Base-by-base conservation (phyloP, 306 rosid species). In the Casuarina equisetifolia region DNA sequence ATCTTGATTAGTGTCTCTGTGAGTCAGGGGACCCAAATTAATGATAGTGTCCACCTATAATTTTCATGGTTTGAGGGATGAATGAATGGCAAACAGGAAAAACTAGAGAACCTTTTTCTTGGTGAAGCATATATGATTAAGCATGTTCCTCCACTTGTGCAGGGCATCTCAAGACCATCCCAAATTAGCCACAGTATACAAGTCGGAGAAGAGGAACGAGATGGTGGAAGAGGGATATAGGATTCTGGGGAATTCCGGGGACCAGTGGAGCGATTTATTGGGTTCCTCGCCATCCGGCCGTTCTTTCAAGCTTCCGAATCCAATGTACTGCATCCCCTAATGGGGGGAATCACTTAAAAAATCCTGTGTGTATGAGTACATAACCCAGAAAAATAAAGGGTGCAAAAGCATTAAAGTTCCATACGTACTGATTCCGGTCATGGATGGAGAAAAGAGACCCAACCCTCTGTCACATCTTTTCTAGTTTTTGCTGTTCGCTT, bases 231-330 rank as follows among this genome's bases (percentile, higher is more conserved):
- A 92, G 51, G 98, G 96, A 75, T 88, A 76, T 68, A 88, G 97
- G 80, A 89, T 95, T 79, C 79, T 83, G 40, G 98, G 98, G 43
- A 92, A 95, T 57, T 92, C 97, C 39, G 98, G 98, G 66, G 98
- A 95, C 74, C 97, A 91, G 70, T 95, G 97, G 98, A 95, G 98
- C 40, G 98, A 95, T 83, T 78, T 95, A 76, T 58, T 95, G 76
- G 97, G 97, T 49, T 72, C 82, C 63, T 78, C 92, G 44, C 17
- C 79, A 45, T 85, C 97, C 46, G 51, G 69, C 76, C 90, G 97
- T 25, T 92, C 97, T 6, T 95, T 95, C 86, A 95, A 95, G 87
- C 93, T 95, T 84, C 97, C 98, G 4, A 95, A 95, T 85, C 97
- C 98, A 15, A 92, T 95, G 97, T 95, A 95, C 77, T 88, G 88